Evolutionary conservation across 345 rosid genomes (phyloP), one percentile per base, ranked within the genome.

Genomic region (Eucalyptus cloeziana): DNA sequence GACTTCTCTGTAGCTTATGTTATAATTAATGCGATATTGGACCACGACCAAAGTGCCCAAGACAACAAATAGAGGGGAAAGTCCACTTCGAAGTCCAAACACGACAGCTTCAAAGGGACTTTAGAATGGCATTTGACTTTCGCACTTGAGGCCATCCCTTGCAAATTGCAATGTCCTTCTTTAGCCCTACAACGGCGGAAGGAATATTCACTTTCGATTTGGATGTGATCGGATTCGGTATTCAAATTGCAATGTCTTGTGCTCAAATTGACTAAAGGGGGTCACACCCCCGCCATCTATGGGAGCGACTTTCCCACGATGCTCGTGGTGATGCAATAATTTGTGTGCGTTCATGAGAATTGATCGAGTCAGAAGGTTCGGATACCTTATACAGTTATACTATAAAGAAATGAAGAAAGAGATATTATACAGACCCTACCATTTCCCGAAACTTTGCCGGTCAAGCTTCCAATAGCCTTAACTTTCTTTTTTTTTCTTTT

Each of bases 51-150:
- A n/a, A 64, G 76, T 0, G 40, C 76, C 76, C 11, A 64, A 64
- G 0, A 15, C 17, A 7, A 64, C 0, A 16, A 64, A 64, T 4
- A 10, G 37, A 4, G 0, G 0, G 76, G 76, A 15, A 64, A 8
- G 76, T n/a, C 40, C 76, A 7, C 76, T 7, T 64, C 6, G 2
- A 15, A n/a, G 76, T 64, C 40, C 37, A 64, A 14, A 64, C 37
- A n/a, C 19, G 76, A 64, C 76, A 64, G 76, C 37, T 64, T n/a
- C 19, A 16, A 13, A 19, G 58, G 37, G 76, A 64, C 10, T 64
- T 64, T 27, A 13, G 1, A 62, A 62, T 62, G 69, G 69, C 1
- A 30, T 12, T 27, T 62, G 69, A 62, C 76, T 4, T 15, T n/a
- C 40, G 76, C 40, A n/a, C 11, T 64, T 14, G 37, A n/a, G 21